Conservation (phyloP, 73 alveolate species). For the Tetrahymena thermophila region DNA sequence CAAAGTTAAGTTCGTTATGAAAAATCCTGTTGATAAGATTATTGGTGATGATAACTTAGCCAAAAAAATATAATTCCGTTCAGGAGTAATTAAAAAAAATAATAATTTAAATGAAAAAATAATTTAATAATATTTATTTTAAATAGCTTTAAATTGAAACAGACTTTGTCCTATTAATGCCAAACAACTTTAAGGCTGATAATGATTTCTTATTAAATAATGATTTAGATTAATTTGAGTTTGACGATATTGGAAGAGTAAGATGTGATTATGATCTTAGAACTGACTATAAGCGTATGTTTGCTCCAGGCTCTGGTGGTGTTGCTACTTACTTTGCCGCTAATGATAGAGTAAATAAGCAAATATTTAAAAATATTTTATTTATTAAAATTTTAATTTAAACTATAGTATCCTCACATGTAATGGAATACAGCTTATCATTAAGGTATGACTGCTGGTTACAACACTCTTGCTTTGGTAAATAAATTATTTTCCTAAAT, state of each 20-base stretch:
- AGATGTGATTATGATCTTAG: slow-evolving; percentile 24
- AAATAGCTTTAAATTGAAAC: neutral
- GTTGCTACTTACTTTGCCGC: slow-evolving; percentile 2
- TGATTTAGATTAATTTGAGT: slow-evolving; percentile 24
- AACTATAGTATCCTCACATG: neutral
- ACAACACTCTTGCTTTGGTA: slow-evolving; percentile 28
- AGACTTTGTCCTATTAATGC: slow-evolving; percentile 20
- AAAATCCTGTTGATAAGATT: neutral
- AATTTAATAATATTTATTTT: neutral
- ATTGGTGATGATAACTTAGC: neutral
- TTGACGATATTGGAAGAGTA: slow-evolving; percentile 17
- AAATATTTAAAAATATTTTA: neutral
- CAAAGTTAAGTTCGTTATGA: neutral
- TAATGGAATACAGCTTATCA: slow-evolving; percentile 27
- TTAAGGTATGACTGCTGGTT: slow-evolving; percentile 45
- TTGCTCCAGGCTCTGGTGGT: slow-evolving; percentile 41
- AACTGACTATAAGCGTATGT: slow-evolving; percentile 30
- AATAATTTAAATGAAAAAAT: neutral
- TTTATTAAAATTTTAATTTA: neutral
- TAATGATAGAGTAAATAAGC: neutral
- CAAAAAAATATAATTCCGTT: neutral
- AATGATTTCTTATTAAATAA: slow-evolving; percentile 11
- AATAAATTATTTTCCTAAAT: neutral
- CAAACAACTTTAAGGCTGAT: slow-evolving; percentile 11
- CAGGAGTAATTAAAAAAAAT: neutral